A percentile compares a stretch with the other conserved stretches of the same genome.
phyloP scores from a whole-genome alignment of 2,329 filamentous ascomycete species.

The Massarina eburnea region DNA sequence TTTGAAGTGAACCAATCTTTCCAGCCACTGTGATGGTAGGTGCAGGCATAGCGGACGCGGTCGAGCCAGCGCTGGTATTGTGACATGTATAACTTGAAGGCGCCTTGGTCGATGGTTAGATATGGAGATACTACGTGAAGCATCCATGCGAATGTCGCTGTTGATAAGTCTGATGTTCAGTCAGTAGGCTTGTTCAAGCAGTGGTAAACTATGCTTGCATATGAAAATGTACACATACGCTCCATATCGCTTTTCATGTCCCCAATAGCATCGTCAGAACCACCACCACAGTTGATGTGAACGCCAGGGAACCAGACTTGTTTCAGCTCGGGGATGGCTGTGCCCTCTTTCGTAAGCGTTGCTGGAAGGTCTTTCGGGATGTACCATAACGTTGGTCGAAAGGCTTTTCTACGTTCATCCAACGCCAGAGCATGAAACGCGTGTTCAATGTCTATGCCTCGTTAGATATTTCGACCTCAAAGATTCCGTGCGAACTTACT shows the following conservation, averaged over 20 bases:
- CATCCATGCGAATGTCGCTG: slow-evolving; percentile 59
- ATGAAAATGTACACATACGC: slow-evolving; percentile 20
- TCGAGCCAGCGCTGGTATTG: slow-evolving; percentile 42
- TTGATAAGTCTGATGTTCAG: slow-evolving; percentile 40
- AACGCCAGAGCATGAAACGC: slow-evolving; percentile 59
- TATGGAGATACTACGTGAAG: slow-evolving; percentile 53
- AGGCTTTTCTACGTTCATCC: slow-evolving; percentile 56
- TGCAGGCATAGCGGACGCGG: slow-evolving; percentile 31
- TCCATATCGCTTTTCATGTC: slow-evolving; percentile 39
- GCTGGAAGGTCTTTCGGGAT: slow-evolving; percentile 38
- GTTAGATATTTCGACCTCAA: slow-evolving; percentile 39
- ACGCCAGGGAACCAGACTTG: slow-evolving; percentile 58
- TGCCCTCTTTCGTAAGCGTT: slow-evolving; percentile 26
- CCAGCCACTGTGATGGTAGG: slow-evolving; percentile 27
- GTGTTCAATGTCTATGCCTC: slow-evolving; percentile 47
- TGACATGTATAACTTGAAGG: slow-evolving; percentile 44
- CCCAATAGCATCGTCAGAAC: slow-evolving; percentile 34
- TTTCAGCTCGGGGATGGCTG: slow-evolving; percentile 41
- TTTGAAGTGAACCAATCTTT: slow-evolving; percentile 15
- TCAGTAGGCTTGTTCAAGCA: not conserved
- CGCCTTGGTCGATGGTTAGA: slow-evolving; percentile 49
- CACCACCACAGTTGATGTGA: slow-evolving; percentile 56
- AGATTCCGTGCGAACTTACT: slow-evolving; percentile 22
- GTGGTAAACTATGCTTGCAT: not conserved
- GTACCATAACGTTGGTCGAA: slow-evolving; percentile 56